Conservation (phyloP, 1,284 basidiomycete genomes). For the Inonotus hispidus region DNA sequence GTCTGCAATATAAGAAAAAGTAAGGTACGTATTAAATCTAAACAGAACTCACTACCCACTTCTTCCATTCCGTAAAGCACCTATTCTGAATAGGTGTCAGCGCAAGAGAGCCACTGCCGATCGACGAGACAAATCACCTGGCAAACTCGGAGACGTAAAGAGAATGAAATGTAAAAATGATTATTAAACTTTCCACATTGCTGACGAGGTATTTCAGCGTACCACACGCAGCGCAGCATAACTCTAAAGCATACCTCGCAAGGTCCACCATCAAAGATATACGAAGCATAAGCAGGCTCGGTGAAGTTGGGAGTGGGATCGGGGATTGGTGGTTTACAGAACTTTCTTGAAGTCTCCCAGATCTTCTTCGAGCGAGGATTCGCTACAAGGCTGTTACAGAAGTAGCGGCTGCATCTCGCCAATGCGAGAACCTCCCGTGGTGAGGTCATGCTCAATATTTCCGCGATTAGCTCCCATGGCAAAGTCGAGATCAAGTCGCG, state of each 20-base stretch:
- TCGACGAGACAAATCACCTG: slow-evolving; percentile 27
- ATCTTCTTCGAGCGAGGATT: slow-evolving; percentile 38
- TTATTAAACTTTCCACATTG: slow-evolving; percentile 27
- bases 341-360: slow-evolving; percentile 43
- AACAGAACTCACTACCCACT: not conserved
- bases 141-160: slow-evolving; percentile 40
- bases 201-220: slow-evolving; percentile 9
- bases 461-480: slow-evolving; percentile 43
- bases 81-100: not conserved
- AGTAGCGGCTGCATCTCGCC: slow-evolving; percentile 41
- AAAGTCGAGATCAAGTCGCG: slow-evolving; percentile 21
- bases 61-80: slow-evolving; percentile 2
- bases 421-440: slow-evolving; percentile 43
- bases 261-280: slow-evolving; percentile 50
- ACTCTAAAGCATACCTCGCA: slow-evolving; percentile 42
- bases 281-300: slow-evolving; percentile 48
- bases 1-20: too few species aligned
- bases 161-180: slow-evolving; percentile 39
- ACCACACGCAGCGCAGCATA: not conserved
- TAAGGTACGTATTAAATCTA: not conserved
- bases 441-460: slow-evolving; percentile 36
- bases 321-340: slow-evolving; percentile 36
- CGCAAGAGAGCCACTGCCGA: not conserved
- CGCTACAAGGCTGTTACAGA: slow-evolving; percentile 41
- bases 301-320: slow-evolving; percentile 37